Percentiles rank a stretch among this genome's conserved stretches.
Conservation (phyloP, 352 stramenopile genomes). For the Phytopythium litorale region DNA sequence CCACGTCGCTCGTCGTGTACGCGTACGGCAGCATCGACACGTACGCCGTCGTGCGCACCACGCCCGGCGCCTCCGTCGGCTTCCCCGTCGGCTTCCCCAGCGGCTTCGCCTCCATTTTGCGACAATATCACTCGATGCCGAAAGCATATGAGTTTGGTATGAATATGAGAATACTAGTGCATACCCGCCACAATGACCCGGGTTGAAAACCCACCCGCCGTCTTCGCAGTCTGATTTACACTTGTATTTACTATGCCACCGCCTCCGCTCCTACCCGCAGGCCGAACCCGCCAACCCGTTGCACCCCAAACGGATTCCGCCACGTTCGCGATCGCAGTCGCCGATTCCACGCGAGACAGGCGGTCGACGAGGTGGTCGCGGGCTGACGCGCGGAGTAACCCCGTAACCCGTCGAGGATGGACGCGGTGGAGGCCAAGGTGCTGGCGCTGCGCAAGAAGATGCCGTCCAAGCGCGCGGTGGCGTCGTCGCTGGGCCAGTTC, state of each 20-base stretch:
- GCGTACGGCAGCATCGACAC: conserved; percentile 87
- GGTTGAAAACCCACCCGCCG: not conserved
- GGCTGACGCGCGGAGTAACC: too few relatives aligned
- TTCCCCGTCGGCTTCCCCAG: not conserved
- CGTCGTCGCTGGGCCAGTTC: conserved; percentile 56
- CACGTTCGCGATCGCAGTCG: not conserved
- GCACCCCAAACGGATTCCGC: not conserved
- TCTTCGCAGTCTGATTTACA: not conserved
- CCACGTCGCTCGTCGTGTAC: conserved; percentile 35
- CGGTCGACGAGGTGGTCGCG: too few relatives aligned
- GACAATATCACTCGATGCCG: too few relatives aligned
- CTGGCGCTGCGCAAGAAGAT: conserved; percentile 58
- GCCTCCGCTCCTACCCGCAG: not conserved
- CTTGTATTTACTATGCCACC: not conserved
- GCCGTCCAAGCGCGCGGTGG: conserved; percentile 69
- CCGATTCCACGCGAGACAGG: not conserved
- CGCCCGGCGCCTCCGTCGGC: not conserved
- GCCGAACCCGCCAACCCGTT: not conserved
- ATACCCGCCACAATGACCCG: not conserved
- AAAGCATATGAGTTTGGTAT: too few relatives aligned
- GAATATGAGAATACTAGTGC: too few relatives aligned
- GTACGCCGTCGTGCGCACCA: conserved; percentile 61
- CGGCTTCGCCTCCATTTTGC: too few relatives aligned
- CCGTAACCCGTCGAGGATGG: not conserved
- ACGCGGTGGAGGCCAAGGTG: conserved; percentile 65